Percentiles rank a stretch among this genome's conserved stretches.
Conservation (phyloP, 495 filamentous ascomycete species). For the Penicillium silybi region DNA sequence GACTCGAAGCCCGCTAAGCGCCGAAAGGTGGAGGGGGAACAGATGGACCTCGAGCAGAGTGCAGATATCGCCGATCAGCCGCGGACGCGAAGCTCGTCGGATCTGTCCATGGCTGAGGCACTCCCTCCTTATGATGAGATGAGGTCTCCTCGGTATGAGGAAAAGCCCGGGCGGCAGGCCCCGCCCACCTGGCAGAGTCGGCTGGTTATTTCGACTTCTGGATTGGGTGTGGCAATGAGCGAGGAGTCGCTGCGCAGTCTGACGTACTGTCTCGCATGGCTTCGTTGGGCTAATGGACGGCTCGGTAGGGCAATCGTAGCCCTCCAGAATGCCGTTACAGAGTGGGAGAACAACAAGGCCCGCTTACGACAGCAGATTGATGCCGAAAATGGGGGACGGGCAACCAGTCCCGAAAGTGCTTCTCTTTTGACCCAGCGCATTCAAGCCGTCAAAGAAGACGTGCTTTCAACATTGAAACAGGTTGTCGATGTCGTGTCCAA, state of each 20-base stretch:
- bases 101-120: conserved; percentile 57
- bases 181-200: conserved; percentile 66
- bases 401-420: conserved; percentile 26
- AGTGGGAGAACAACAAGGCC: conserved; percentile 57
- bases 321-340: conserved; percentile 65
- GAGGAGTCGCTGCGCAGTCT: conserved; percentile 75
- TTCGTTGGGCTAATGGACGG: conserved; percentile 73
- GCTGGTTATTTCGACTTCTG: conserved; percentile 77
- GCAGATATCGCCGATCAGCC: conserved; percentile 11
- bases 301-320: conserved; percentile 64
- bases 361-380: conserved; percentile 16
- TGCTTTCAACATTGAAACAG: conserved; percentile 69
- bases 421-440: conserved; percentile 58
- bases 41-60: conserved; percentile 40
- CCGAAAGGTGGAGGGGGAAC: conserved; percentile 50
- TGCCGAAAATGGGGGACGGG: conserved; percentile 10
- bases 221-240: conserved; percentile 80
- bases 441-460: conserved; percentile 63
- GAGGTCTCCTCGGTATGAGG: conserved; percentile 65
- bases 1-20: conserved; percentile 57
- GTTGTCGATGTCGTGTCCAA: conserved; percentile 76
- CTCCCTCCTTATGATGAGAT: conserved; percentile 78
- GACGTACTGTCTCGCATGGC: conserved; percentile 69
- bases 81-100: conserved; percentile 35
- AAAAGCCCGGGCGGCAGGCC: conserved; percentile 31